Evolutionary conservation across 106 monocot genomes (phyloP).

Genomic region (Xerophyta viscosa): DNA sequence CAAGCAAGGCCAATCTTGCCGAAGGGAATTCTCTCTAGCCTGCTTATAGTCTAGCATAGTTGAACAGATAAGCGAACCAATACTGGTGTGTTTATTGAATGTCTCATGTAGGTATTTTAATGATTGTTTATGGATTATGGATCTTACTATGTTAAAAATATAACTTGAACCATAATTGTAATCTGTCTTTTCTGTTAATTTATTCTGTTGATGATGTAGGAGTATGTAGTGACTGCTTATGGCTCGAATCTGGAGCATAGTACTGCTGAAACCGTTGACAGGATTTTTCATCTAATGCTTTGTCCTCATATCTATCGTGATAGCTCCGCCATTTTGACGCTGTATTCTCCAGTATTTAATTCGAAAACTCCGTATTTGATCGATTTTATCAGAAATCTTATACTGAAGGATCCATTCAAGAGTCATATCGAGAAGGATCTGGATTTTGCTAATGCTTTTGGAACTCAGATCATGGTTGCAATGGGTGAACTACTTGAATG

Average conservation of each 20-base stretch:
- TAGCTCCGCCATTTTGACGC: conserved; percentile 21
- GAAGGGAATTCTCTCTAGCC: too few relatives aligned
- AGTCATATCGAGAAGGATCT: conserved; percentile 47
- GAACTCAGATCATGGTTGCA: conserved; percentile 49
- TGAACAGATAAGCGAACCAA: too few relatives aligned
- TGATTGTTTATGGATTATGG: too few relatives aligned
- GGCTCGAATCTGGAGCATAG: conserved; percentile 14
- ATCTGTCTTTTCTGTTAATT: too few relatives aligned
- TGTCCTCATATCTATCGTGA: conserved; percentile 28
- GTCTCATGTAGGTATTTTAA: too few relatives aligned
- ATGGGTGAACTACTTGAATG: conserved; percentile 56
- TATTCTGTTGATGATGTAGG: too few relatives aligned
- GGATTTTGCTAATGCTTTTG: conserved; percentile 32
- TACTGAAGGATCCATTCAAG: conserved; percentile 53
- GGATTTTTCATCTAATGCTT: conserved; percentile 50
- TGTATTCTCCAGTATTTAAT: conserved; percentile 58
- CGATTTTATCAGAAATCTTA: conserved; percentile 44
- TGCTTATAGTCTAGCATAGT: too few relatives aligned
- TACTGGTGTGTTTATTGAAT: too few relatives aligned
- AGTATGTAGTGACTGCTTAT: conserved; percentile 28
- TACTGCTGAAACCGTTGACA: conserved; percentile 26
- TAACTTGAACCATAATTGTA: too few relatives aligned
- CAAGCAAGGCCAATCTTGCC: too few relatives aligned
- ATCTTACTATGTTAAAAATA: too few relatives aligned
- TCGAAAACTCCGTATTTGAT: conserved; percentile 52